Evolutionary conservation across 2,329 filamentous ascomycete genomes (phyloP), one percentile per base, ranked within the genome.

Genomic region (Phialocephala sp.): DNA sequence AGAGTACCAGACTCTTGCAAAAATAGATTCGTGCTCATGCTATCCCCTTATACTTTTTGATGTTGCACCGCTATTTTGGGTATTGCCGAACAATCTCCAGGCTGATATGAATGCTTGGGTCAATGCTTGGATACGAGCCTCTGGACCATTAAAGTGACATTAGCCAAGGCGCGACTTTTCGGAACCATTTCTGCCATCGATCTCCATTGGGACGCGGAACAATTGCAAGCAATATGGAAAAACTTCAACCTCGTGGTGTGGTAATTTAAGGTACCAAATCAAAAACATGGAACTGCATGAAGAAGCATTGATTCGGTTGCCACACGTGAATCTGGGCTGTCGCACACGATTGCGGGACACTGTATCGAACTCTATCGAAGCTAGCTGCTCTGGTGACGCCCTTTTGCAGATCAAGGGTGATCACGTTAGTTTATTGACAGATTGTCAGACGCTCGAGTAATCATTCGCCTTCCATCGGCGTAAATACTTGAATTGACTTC

Each of bases 11-110:
- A 52, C 20, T 52, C 47, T 52, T 52, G 47, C 47, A 52, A 52
- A 52, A 52, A 52, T 52, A 52, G 47, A 52, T 58, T 37, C 45
- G 41, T 47, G 43, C 47, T 32, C 47, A 52, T 52, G 54, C 27
- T 56, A 11, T 32, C 54, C n/a, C 36, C 36, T 36, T 56, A 56
- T 36, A 36, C 27, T 56, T 37, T 39, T 36, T 37, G 27, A 27
- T 39, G 54, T 5, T 15, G 54, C 18, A 56, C 27, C 54, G 54
- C 36, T 27, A 52, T 39, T 56, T 56, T 39, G 54, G 50, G 36
- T 56, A 56, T 56, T 56, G 54, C 54, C 27, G 54, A 37, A 56
- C 54, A 36, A 15, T 27, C n/a, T 37, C 9, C 4, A 36, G 54
- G 54, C 54, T 56, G 54, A 56, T 56, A 12, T 56, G 14, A 56